Conservation (phyloP, 2,329 filamentous ascomycete genomes). For the Tolypocladium tundrense region DNA sequence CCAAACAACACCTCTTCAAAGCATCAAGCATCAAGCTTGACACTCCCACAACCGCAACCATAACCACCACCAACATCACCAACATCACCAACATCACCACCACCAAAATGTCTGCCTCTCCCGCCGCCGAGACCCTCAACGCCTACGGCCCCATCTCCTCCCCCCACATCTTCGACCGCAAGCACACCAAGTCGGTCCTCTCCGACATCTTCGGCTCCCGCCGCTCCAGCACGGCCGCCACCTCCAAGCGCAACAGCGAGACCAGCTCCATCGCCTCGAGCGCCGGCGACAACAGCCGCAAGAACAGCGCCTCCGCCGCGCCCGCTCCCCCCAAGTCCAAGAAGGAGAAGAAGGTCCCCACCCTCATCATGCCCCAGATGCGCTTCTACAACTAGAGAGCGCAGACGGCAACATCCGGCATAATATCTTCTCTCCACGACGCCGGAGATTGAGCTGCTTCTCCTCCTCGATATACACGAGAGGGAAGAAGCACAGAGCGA, state of each 20-base stretch:
- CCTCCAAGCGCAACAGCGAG: slow-evolving; percentile 1
- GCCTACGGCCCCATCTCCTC: slow-evolving; percentile 6
- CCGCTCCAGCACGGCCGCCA: background rate
- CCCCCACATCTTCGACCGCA: slow-evolving; percentile 4
- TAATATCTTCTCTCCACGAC: background rate
- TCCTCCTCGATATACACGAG: background rate
- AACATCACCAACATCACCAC: background rate
- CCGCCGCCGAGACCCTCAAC: slow-evolving; percentile 5
- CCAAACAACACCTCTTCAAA: background rate
- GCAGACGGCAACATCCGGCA: background rate
- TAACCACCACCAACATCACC: background rate
- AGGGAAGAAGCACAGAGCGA: background rate
- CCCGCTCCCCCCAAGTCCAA: background rate
- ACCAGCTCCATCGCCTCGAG: slow-evolving; percentile 1
- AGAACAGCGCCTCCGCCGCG: background rate
- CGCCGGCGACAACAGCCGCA: background rate
- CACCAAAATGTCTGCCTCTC: background rate
- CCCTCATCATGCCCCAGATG: slow-evolving; percentile 3
- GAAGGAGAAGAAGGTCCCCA: slow-evolving; percentile 2
- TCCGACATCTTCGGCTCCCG: slow-evolving; percentile 5
- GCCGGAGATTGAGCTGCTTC: background rate
- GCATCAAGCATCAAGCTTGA: background rate
- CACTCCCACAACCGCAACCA: background rate
- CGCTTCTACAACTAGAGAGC: slow-evolving; percentile 4
- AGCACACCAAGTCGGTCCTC: slow-evolving; percentile 2